Conservation (phyloP, 805 yeast genomes). For the Teunomyces stri region DNA sequence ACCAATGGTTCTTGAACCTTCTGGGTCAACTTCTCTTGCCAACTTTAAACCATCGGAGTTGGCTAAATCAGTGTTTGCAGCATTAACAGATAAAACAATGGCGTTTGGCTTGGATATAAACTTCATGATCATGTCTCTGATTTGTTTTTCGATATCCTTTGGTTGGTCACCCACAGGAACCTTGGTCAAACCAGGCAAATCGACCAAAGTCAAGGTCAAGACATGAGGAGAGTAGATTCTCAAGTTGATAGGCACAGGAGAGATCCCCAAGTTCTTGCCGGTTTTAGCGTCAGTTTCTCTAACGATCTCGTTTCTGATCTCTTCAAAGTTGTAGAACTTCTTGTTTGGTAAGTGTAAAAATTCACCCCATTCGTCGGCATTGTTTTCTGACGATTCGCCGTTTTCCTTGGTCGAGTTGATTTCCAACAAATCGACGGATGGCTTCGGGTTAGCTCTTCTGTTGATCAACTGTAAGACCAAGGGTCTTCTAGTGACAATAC, state of each 20-base stretch:
- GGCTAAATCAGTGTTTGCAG: conserved; percentile 89
- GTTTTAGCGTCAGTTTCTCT: conserved; percentile 85
- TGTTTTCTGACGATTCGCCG: conserved; percentile 62
- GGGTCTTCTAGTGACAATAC: conserved; percentile 90
- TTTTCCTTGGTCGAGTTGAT: conserved; percentile 43
- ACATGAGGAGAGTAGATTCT: conserved; percentile 94
- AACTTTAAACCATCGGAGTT: conserved; percentile 94
- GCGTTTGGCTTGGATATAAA: conserved; percentile 95
- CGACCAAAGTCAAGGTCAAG: conserved; percentile 88
- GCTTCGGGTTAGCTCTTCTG: conserved; percentile 38
- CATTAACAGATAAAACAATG: conserved; percentile 85
- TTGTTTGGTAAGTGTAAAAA: conserved; percentile 89
- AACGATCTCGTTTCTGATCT: conserved; percentile 86
- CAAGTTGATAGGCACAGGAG: conserved; percentile 88
- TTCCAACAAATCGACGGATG: conserved; percentile 39
- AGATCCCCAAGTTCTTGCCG: conserved; percentile 82
- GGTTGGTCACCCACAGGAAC: conserved; percentile 99
- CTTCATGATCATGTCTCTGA: conserved; percentile 88
- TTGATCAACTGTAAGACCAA: conserved; percentile 78
- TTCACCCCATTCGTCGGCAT: conserved; percentile 94
- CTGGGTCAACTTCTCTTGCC: conserved; percentile 98
- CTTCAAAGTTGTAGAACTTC: conserved; percentile 82
- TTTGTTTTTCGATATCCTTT: conserved; percentile 91
- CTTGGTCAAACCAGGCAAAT: conserved; percentile 95
- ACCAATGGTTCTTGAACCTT: conserved; percentile 93